Base-by-base conservation (phyloP, 2,329 filamentous ascomycete genomes). In the Penicillium fuscoglaucum region DNA sequence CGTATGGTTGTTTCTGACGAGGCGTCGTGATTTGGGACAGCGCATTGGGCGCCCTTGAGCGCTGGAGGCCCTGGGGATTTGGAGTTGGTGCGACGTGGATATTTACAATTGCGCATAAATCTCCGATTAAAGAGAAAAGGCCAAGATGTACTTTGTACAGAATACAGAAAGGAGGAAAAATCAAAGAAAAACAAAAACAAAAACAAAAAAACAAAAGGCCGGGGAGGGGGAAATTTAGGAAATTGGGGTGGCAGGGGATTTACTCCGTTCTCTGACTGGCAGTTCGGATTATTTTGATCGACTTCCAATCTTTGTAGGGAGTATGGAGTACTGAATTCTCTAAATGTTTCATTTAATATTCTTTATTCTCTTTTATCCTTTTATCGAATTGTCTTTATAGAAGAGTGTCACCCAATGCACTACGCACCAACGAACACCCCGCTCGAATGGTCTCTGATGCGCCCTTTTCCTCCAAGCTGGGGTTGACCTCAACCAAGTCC, bases 331-430 rank as follows among this genome's bases (percentile, higher is more conserved):
- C 39, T 37, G 37, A 47, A 48, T 37, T 17, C 31, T 46, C 17
- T 4, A 29, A 4, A 19, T 9, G n/a, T n/a, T 9, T 26, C 46
- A 24, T 24, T 35, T n/a, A 37, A 35, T 21, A 47, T 17, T 33
- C 29, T 8, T 15, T 43, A 26, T 24, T 48, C 33, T 17, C 33
- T 35, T 24, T 35, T 17, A 17, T 9, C 12, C 28, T 24, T 40
- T 55, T 43, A 52, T 51, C 17, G 3, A 33, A 29, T 45, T 33
- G 24, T 41, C 40, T 33, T 79, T 79, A 97, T 72, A 98, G 79
- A 68, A 98, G 78, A 50, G 90, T 96, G 80, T 99, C 95, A 21
- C 95, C 95, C 64, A 98, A 80, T 6, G 92, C 93, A 73, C 93
- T 97, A 58, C 95, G 83, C 51, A 98, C 91, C 66, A 99, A 82